These are phyloP conservation scores for Lactarius tabidus DNA, from an alignment of 768 basidiomycete genomes.

Conservation along the genomic window DNA sequence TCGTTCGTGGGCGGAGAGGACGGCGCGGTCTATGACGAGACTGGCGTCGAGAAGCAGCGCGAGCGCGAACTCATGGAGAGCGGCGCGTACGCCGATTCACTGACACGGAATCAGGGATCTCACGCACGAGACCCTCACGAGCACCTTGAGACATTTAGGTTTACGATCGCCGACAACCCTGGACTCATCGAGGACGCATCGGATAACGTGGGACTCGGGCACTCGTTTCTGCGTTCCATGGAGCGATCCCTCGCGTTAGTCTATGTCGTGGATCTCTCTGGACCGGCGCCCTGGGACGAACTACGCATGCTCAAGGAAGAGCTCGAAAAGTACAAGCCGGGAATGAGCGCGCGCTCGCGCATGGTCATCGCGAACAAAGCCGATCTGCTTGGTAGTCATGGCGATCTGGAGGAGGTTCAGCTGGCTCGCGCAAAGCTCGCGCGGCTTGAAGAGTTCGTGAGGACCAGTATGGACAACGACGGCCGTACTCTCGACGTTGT, in stretches of 20 bases:
- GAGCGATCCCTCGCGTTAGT: constrained; percentile 87
- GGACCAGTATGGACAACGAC: constrained; percentile 40
- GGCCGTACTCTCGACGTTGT: constrained; percentile 59
- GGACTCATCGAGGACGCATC: constrained; percentile 84
- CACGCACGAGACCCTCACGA: constrained; percentile 19
- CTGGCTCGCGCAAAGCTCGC: constrained; percentile 55
- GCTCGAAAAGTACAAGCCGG: constrained; percentile 74
- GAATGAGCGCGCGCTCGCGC: constrained; percentile 69
- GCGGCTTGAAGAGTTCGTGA: constrained; percentile 54
- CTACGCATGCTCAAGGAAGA: constrained; percentile 71
- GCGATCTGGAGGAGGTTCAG: constrained; percentile 39
- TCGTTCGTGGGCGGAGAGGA: constrained; percentile 60
- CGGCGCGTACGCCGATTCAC: constrained; percentile 49
- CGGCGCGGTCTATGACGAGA: constrained; percentile 61
- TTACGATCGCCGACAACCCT: constrained; percentile 96
- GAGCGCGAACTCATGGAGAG: constrained; percentile 44
- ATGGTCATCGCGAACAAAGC: constrained; percentile 96
- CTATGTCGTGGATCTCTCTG: constrained; percentile 88
- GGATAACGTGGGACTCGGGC: constrained; percentile 88
- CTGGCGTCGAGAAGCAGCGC: constrained; percentile 48
- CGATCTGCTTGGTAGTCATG: constrained; percentile 61
- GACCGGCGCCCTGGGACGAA: constrained; percentile 72
- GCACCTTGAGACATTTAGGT: constrained; percentile 67
- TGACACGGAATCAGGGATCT: constrained; percentile 46
- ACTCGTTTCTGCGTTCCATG: constrained; percentile 89